phyloP scores from a whole-genome alignment of 177 flowering plant genomes.

The Vitis hybrid region DNA sequence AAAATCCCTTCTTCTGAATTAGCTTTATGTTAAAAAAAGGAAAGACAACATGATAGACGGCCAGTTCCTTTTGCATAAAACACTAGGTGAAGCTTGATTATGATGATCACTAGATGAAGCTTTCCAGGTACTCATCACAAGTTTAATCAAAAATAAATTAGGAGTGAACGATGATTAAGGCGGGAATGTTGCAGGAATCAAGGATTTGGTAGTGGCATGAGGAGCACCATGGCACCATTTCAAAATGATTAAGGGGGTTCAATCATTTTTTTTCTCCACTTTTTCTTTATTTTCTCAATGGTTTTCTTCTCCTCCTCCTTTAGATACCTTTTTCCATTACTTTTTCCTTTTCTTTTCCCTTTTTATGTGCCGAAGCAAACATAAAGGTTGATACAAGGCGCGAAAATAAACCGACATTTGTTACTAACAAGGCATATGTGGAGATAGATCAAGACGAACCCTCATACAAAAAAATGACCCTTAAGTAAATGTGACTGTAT shows the following conservation, averaged over 20 bases:
- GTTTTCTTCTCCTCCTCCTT: too few relatives aligned
- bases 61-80: constrained; percentile 14
- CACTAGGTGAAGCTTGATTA: background rate
- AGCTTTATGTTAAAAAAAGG: constrained; percentile 10
- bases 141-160: background rate
- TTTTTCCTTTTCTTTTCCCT: background rate
- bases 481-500: too few relatives aligned
- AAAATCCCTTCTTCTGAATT: background rate
- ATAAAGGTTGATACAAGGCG: too few relatives aligned
- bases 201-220: constrained; percentile 1
- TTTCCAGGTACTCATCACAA: background rate
- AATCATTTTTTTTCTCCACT: background rate
- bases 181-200: constrained; percentile 15
- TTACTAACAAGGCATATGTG: too few relatives aligned
- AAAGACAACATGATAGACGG: constrained; percentile 19
- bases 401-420: too few relatives aligned
- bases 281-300: background rate
- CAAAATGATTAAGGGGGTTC: background rate
- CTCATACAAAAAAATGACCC: too few relatives aligned
- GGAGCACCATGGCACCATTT: constrained; percentile 1
- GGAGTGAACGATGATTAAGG: constrained; percentile 4
- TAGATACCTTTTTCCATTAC: too few relatives aligned
- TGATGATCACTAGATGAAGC: background rate
- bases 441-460: too few relatives aligned
- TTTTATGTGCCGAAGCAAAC: background rate